Evolutionary conservation across 176 grass and related monocot genomes (phyloP), one percentile per base, ranked within the genome.

Genomic region (Zea luxurians): DNA sequence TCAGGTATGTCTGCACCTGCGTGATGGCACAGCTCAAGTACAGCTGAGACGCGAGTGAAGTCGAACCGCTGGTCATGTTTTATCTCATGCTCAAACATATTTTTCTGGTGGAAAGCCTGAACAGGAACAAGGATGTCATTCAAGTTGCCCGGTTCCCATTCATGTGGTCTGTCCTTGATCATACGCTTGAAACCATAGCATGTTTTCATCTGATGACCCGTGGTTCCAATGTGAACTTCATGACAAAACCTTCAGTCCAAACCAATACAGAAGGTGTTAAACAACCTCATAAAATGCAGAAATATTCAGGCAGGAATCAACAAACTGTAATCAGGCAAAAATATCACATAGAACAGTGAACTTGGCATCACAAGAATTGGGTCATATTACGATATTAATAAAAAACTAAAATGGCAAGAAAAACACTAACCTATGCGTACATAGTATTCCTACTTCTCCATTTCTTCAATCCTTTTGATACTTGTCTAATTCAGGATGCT

Each of bases 1-100:
- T 90, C 84, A 21, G 85, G 80, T 74, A 94, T 59, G 6, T 79
- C 77, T 37, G 80, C 95, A 55, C 95, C 95, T 54, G 95, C 89
- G 63, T 98, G 91, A 88, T 90, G 78, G 69, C 95, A 98, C 46
- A 98, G 82, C 84, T 98, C 91, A 2, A 92, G 64, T 48, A 94
- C 78, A 78, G 89, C 91, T 71, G 95, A 91, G n/a, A 94, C 61
- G 2, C 80, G 87, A 77, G 37, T 48, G 37, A 75, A 98, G 66
- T 98, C 85, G 1, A 98, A 98, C 82, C 91, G 89, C 66, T 92
- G 89, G 20, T 94, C 83, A 66, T 98, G 95, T 27, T 83, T 88
- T 92, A 98, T 92, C 75, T 91, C 85, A 65, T 76, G 76, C 46
- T 98, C 87, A 58, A 86, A 91, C 60, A 86, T 91, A 63, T 94